Percentiles rank a stretch among this genome's conserved stretches.
Evolutionary conservation across 2,329 filamentous ascomycete species (phyloP).

Genomic region (Fusarium citri): DNA sequence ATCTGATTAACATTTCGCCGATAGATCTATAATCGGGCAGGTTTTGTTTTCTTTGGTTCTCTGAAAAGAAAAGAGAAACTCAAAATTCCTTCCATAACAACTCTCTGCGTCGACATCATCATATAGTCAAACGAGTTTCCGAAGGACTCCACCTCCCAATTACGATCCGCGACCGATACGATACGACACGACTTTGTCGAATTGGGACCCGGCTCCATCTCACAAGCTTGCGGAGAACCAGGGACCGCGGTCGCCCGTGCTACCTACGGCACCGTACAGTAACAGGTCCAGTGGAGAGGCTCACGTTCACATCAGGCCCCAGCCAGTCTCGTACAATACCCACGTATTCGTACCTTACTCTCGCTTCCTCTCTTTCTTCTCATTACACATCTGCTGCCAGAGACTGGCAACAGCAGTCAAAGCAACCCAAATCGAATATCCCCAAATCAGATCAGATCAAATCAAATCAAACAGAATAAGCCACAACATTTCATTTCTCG

Average conservation of each 20-base stretch:
- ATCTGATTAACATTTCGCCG: not conserved
- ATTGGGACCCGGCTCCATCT: slow-evolving; percentile 31
- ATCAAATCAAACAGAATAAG: slow-evolving; percentile 11
- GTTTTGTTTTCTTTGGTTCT: not conserved
- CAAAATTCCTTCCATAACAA: not conserved
- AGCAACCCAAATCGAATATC: slow-evolving; percentile 7
- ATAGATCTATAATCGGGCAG: not conserved
- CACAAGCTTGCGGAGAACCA: slow-evolving; percentile 40
- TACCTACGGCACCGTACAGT: slow-evolving; percentile 17
- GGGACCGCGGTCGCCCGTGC: slow-evolving; percentile 30
- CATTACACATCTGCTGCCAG: slow-evolving; percentile 27
- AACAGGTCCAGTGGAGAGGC: slow-evolving; percentile 6
- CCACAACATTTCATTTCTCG: slow-evolving; percentile 40
- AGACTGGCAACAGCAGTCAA: slow-evolving; percentile 22
- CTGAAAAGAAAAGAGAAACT: not conserved
- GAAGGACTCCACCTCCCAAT: slow-evolving; percentile 37
- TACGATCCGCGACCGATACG: slow-evolving; percentile 41
- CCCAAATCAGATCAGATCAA: not conserved
- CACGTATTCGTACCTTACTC: slow-evolving; percentile 37
- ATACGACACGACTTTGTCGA: slow-evolving; percentile 38
- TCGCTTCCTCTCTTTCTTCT: slow-evolving; percentile 16
- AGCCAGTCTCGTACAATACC: slow-evolving; percentile 24
- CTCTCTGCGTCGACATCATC: slow-evolving; percentile 29
- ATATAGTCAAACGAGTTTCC: slow-evolving; percentile 25
- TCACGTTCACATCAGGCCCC: slow-evolving; percentile 16